Evolutionary conservation across 352 stramenopile genomes (phyloP).

Genomic region (Phytophthora pinifolia): DNA sequence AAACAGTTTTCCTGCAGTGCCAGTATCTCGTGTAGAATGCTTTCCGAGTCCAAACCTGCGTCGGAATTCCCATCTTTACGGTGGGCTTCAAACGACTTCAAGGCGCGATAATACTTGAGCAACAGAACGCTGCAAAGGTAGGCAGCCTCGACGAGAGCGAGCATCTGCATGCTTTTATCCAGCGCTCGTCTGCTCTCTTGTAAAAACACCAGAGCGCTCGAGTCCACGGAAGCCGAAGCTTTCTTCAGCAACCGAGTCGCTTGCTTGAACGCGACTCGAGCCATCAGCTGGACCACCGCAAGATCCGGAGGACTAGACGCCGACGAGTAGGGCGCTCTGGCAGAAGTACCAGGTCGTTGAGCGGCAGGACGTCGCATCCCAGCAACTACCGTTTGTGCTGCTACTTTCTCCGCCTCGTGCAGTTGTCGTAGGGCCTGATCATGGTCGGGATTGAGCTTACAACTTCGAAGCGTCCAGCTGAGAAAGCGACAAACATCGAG

Average conservation of each 20-base stretch:
- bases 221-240: slow-evolving; percentile 2
- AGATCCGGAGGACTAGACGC: slow-evolving; percentile 18
- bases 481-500: slow-evolving; percentile 35
- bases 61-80: slow-evolving; percentile 1
- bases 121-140: slow-evolving; percentile 21
- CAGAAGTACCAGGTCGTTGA: slow-evolving; percentile 5
- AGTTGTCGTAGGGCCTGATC: slow-evolving; percentile 16
- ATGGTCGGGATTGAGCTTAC: slow-evolving; percentile 22
- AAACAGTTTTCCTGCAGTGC: slow-evolving; percentile 12
- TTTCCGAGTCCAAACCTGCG: slow-evolving; percentile 4
- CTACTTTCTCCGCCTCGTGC: slow-evolving; percentile 22
- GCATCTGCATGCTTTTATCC: slow-evolving; percentile 20
- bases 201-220: slow-evolving; percentile 5
- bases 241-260: slow-evolving; percentile 26
- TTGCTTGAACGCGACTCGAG: slow-evolving; percentile 38
- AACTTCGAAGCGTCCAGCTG: slow-evolving; percentile 33
- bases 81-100: slow-evolving; percentile 4
- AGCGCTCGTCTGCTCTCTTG: slow-evolving; percentile 22
- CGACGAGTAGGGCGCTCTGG: not conserved
- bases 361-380: slow-evolving; percentile 10
- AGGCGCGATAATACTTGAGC: slow-evolving; percentile 17
- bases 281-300: slow-evolving; percentile 25
- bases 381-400: slow-evolving; percentile 18
- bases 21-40: slow-evolving; percentile 23
- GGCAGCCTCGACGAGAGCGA: slow-evolving; percentile 17